Conservation (phyloP, 495 filamentous ascomycete genomes). For the Sordaria brevicollis region DNA sequence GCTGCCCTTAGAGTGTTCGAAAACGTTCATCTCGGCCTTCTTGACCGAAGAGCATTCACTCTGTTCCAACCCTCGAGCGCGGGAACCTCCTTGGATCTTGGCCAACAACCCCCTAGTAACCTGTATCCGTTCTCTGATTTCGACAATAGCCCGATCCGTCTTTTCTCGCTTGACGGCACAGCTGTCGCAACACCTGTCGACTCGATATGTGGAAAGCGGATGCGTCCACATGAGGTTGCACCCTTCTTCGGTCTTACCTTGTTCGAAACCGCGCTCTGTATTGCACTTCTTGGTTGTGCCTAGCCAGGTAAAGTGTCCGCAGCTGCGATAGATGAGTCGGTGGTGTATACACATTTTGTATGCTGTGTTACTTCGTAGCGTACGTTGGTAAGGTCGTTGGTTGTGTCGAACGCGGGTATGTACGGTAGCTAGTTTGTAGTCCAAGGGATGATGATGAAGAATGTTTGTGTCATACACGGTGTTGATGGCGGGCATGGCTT, state of each 20-base stretch:
- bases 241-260: conserved; percentile 3
- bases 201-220: conserved; percentile 6
- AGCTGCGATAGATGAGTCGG: conserved; percentile 14
- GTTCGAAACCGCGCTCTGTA: conserved; percentile 6
- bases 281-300: conserved; percentile 6
- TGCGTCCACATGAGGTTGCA: conserved; percentile 18
- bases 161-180: conserved; percentile 1
- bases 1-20: neutral
- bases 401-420: neutral
- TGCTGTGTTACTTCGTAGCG: neutral
- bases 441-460: neutral
- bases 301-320: conserved; percentile 17
- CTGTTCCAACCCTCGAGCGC: neutral
- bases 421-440: neutral
- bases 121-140: conserved; percentile 2
- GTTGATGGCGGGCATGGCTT: neutral
- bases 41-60: neutral
- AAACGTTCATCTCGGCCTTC: neutral
- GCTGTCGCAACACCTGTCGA: conserved; percentile 5
- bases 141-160: neutral
- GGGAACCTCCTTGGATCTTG: neutral
- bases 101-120: neutral
- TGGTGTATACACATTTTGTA: conserved; percentile 20
- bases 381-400: too few species aligned
- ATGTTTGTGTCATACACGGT: neutral